Evolutionary conservation across 352 stramenopile genomes (phyloP).

Genomic region (Salisapilia sapeloensis): DNA sequence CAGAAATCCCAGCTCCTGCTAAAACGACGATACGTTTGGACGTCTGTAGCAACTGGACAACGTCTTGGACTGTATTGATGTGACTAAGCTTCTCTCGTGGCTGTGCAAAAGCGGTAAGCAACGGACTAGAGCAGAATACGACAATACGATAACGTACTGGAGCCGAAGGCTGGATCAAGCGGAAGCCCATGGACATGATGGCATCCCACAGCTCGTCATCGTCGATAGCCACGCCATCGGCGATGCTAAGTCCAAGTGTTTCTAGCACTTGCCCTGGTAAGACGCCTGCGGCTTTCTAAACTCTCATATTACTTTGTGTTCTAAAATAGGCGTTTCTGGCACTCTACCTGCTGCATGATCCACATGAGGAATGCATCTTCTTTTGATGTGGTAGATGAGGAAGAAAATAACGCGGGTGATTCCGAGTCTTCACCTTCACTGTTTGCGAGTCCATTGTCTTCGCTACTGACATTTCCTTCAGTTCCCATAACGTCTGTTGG

Average conservation of each 20-base stretch:
- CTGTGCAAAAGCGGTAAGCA: conserved; percentile 6
- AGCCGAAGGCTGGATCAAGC: conserved; percentile 47
- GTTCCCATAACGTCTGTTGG: too few species aligned
- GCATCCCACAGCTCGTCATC: conserved; percentile 74
- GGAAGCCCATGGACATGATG: conserved; percentile 74
- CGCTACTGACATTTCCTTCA: too few species aligned
- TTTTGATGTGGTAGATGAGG: conserved; percentile 8
- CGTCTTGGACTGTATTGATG: conserved; percentile 48
- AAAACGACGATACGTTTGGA: conserved; percentile 86
- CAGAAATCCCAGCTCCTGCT: conserved; percentile 89
- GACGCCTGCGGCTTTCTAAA: conserved; percentile 43
- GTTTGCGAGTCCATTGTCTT: too few species aligned
- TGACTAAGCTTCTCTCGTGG: conserved; percentile 14
- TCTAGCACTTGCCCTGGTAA: conserved; percentile 56
- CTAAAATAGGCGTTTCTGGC: too few species aligned
- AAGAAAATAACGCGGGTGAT: too few species aligned
- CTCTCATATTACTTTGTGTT: too few species aligned
- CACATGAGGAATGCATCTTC: conserved; percentile 72
- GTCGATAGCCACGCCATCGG: conserved; percentile 55
- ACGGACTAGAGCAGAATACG: neutral
- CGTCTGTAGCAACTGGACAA: conserved; percentile 44
- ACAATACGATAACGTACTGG: conserved; percentile 11
- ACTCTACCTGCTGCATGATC: conserved; percentile 29
- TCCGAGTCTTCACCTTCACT: conserved; percentile 1
- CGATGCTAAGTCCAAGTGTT: conserved; percentile 53